phyloP scores from a whole-genome alignment of 148 eudicot species.

The Cornus controversa region DNA sequence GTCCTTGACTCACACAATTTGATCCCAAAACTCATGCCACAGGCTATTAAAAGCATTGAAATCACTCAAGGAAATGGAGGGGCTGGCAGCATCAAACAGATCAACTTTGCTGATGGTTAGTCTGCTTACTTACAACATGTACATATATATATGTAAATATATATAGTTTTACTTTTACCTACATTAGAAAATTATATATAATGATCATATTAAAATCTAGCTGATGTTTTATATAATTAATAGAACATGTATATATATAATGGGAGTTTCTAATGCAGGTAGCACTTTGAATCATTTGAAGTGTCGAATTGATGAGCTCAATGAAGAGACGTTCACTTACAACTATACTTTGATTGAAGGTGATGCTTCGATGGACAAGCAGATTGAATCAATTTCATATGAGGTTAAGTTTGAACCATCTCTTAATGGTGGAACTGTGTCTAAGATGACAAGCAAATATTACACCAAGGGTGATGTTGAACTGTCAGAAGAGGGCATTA shows the following conservation, averaged over 20 bases:
- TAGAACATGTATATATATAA: no score
- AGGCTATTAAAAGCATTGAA: no score
- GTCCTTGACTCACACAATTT: conserved; percentile 16
- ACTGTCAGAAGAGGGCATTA: no score
- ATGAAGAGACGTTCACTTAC: neutral
- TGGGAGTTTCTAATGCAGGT: neutral
- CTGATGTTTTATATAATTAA: no score
- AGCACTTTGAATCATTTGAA: neutral
- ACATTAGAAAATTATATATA: no score
- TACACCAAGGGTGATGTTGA: neutral
- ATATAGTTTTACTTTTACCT: no score
- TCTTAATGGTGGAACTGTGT: neutral
- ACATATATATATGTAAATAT: no score
- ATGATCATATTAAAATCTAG: no score
- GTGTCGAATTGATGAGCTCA: neutral
- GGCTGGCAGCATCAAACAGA: conserved; percentile 4
- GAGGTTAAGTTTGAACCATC: neutral
- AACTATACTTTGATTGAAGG: neutral
- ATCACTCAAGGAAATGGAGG: no score
- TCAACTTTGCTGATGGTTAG: conserved; percentile 18
- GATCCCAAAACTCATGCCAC: neutral
- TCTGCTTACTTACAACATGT: no score
- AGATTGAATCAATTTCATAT: neutral
- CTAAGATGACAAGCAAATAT: neutral
- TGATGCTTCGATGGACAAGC: neutral